phyloP scores from a whole-genome alignment of 176 grass and related monocot species.

The Chrysopogon serrulatus region DNA sequence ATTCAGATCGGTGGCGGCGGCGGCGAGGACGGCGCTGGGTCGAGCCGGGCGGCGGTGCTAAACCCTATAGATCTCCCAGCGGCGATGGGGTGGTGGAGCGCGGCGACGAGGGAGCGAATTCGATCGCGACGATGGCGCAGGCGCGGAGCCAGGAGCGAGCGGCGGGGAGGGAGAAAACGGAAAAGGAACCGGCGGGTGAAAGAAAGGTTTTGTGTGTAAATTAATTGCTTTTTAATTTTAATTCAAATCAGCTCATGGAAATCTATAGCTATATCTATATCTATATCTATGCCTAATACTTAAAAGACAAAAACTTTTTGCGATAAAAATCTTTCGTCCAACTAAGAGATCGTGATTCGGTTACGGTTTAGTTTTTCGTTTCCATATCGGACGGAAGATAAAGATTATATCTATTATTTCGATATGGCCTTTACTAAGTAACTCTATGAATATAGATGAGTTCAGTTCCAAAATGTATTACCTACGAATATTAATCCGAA shows the following conservation, averaged over 20 bases:
- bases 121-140: slow-evolving; percentile 38
- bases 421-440: no score
- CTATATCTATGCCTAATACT: no score
- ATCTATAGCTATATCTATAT: no score
- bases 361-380: no score
- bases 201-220: slow-evolving; percentile 17
- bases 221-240: slow-evolving; percentile 2
- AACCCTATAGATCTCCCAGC: slow-evolving; percentile 3
- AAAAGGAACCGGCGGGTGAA: not conserved
- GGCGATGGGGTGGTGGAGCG: not conserved
- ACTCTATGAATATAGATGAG: no score
- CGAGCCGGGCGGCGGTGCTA: not conserved
- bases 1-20: slow-evolving; percentile 29
- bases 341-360: no score
- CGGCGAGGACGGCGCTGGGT: not conserved
- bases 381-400: no score
- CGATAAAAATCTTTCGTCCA: no score
- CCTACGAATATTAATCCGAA: no score
- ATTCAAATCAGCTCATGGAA: not conserved
- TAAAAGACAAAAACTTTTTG: no score
- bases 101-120: not conserved
- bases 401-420: no score
- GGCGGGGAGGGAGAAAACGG: not conserved
- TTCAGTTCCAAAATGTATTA: no score
- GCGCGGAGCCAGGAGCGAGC: not conserved